Conservation (phyloP, 2,329 filamentous ascomycete species). For the Delphinella strobiligena region DNA sequence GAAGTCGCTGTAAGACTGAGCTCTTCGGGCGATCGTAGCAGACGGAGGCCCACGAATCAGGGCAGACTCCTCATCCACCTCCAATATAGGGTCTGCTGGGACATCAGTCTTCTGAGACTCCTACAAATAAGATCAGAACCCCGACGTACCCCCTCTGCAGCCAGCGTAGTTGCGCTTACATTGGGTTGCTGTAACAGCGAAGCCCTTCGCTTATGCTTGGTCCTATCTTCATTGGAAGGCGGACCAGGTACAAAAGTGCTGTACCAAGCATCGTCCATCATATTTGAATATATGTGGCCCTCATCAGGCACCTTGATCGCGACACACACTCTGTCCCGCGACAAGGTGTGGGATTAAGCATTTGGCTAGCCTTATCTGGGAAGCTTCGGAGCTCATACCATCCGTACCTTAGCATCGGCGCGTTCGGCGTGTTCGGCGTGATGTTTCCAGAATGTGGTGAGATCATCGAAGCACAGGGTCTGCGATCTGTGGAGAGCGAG, state of each 20-base stretch:
- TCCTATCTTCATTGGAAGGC: conserved; percentile 36
- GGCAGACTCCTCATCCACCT: conserved; percentile 40
- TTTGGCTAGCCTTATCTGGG: not conserved
- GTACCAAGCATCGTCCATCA: conserved; percentile 67
- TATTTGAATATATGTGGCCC: not conserved
- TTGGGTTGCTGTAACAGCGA: conserved; percentile 49
- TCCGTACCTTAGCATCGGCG: not conserved
- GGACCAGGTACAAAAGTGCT: conserved; percentile 55
- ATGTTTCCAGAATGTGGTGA: not conserved
- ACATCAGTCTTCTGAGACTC: conserved; percentile 43
- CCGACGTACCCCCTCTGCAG: conserved; percentile 19
- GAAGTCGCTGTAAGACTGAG: conserved; percentile 70
- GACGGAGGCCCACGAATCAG: conserved; percentile 48
- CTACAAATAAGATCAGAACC: conserved; percentile 36
- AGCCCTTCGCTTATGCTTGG: conserved; percentile 53
- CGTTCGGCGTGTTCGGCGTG: not conserved
- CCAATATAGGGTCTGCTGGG: conserved; percentile 43
- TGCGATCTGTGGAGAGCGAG: not conserved
- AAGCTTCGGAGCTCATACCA: not conserved
- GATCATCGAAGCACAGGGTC: no score
- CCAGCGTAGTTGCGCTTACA: conserved; percentile 29
- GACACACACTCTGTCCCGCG: no score
- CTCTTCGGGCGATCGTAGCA: conserved; percentile 51
- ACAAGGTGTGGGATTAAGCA: not conserved
- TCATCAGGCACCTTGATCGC: no score